A percentile compares a stretch with the other conserved stretches of the same genome.
phyloP scores from a whole-genome alignment of 208 protist genomes.

The Leishmania guyanensis region DNA sequence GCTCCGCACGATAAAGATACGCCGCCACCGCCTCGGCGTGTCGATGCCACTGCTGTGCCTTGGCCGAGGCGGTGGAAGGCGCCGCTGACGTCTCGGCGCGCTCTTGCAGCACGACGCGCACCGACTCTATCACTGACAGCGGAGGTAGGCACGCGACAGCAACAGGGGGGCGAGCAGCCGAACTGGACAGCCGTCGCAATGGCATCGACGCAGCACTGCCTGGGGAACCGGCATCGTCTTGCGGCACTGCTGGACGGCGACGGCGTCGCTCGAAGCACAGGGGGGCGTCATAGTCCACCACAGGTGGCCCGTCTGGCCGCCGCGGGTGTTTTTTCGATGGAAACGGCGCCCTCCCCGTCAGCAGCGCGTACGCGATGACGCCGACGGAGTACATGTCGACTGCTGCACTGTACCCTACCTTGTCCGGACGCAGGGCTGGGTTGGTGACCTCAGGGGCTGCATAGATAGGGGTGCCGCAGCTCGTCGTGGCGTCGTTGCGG shows the following conservation, averaged over 20 bases:
- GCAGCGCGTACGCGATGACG: conserved; percentile 60
- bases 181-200: background rate
- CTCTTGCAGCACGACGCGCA: conserved; percentile 13
- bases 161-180: background rate
- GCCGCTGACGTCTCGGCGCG: background rate
- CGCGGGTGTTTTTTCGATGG: conserved; percentile 18
- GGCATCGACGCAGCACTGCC: background rate
- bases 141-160: conserved; percentile 10
- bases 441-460: conserved; percentile 62
- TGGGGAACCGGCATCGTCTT: background rate
- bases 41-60: conserved; percentile 18
- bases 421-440: conserved; percentile 33
- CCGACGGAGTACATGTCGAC: conserved; percentile 79
- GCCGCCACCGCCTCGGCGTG: conserved; percentile 23
- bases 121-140: conserved; percentile 22
- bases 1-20: conserved; percentile 14
- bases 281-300: conserved; percentile 36
- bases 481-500: conserved; percentile 55
- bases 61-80: background rate
- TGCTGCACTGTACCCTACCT: conserved; percentile 55
- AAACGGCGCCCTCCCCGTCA: conserved; percentile 54
- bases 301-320: conserved; percentile 16
- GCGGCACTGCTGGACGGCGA: background rate
- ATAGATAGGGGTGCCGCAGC: conserved; percentile 77
- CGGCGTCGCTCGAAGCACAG: conserved; percentile 21